Percentiles rank a stretch among this genome's conserved stretches.
These are phyloP conservation scores for Dysphania ambrosioides DNA, from an alignment of 148 eudicot genomes.

Conservation along the genomic window DNA sequence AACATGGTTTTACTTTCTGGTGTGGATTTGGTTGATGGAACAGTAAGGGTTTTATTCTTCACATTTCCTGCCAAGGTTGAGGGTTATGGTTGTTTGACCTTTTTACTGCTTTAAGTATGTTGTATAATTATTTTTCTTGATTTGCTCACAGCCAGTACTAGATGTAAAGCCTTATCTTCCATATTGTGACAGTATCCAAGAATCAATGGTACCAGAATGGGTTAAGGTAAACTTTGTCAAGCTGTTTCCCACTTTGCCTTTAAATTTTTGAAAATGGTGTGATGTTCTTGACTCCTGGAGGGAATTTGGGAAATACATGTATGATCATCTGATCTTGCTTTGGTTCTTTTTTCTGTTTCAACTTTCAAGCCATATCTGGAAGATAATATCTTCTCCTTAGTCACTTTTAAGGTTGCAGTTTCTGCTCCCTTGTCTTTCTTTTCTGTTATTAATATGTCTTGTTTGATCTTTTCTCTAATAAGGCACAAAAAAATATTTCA, in stretches of 20 bases:
- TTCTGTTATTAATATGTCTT: neutral
- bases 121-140: neutral
- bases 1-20: conserved; percentile 76
- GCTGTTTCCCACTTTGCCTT: neutral
- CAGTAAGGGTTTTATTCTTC: conserved; percentile 49
- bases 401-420: neutral
- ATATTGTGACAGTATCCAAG: conserved; percentile 74
- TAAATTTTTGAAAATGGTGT: neutral
- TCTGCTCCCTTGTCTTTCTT: neutral
- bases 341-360: neutral
- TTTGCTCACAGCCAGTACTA: conserved; percentile 66
- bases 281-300: neutral
- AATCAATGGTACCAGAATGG: conserved; percentile 79
- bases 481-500: neutral
- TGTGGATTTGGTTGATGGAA: conserved; percentile 95
- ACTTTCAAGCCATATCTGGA: neutral
- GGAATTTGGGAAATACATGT: neutral
- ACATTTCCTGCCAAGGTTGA: neutral
- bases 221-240: conserved; percentile 53
- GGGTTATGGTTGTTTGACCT: neutral
- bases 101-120: conserved; percentile 11
- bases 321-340: neutral
- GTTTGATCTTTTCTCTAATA: neutral
- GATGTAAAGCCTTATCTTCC: conserved; percentile 96
- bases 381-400: neutral